Base-by-base conservation (phyloP, 2,329 filamentous ascomycete genomes). In the Penicillium aurantiogriseum region DNA sequence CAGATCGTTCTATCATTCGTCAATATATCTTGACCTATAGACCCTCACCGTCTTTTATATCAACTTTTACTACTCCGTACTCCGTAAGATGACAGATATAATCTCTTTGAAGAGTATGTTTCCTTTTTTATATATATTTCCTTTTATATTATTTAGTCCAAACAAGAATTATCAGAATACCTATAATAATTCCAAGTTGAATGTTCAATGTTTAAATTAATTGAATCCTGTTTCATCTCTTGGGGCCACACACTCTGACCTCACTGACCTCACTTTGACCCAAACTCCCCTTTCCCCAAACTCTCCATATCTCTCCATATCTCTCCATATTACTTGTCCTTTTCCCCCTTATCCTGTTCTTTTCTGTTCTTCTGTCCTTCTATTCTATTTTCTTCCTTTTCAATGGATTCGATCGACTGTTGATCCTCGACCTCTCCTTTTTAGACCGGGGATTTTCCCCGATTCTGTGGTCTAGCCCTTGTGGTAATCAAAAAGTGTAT, bases 1-100 rank as follows among this genome's bases (percentile, higher is more conserved):
- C 27, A 58, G 6, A 57, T 51, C 40, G 56, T 38, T 11, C 57
- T 64, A 59, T 63, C 61, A 70, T 70, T 70, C 67, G 67, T 61
- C 66, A 53, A 60, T 57, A 51, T 53, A 44, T 23, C 11, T 8
- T 23, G 25, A 15, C 23, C 17, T 44, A 29, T 27, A 44, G 42
- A 42, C 40, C 8, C 21, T 43, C 21, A 64, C 61, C 64, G 60
- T 65, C 58, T 63, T 64, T 64, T 48, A 56, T 51, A 51, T 54
- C 21, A n/a, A n/a, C n/a, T n/a, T n/a, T n/a, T n/a, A n/a, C n/a
- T n/a, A n/a, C n/a, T n/a, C n/a, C n/a, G n/a, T n/a, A n/a, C n/a
- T n/a, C n/a, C n/a, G n/a, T n/a, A 9, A 38, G 17, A 33, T 47
- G 40, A 54, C 23, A 53, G 48, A 21, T 52, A 43, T 49, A 38